Evolutionary conservation across 169 alveolate genomes (phyloP).

Genomic region (Plasmodium sp.): DNA sequence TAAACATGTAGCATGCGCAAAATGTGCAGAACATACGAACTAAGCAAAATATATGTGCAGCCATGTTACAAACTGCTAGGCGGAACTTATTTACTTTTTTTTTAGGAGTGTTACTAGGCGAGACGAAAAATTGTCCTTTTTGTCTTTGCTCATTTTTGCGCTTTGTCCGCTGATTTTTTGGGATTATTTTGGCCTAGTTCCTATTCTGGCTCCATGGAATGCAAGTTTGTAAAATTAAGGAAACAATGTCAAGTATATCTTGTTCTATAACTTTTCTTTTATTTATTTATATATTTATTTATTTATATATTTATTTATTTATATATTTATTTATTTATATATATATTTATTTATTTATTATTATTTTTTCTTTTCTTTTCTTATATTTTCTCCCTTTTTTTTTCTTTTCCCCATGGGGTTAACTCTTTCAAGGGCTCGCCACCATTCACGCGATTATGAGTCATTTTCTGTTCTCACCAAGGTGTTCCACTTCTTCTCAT

Average conservation of each 20-base stretch:
- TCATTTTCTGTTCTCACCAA: not conserved
- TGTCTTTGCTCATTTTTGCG: not conserved
- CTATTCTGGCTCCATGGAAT: not conserved
- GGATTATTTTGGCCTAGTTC: not conserved
- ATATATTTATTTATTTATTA: too few species aligned
- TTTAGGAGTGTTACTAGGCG: not conserved
- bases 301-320: too few species aligned
- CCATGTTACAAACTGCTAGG: not conserved
- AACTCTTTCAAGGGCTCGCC: not conserved
- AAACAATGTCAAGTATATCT: not conserved
- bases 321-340: too few species aligned
- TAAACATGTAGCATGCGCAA: not conserved
- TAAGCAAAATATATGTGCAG: not conserved
- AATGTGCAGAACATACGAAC: not conserved
- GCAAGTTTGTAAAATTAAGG: not conserved
- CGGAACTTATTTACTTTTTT: too few species aligned
- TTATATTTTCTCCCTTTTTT: too few species aligned
- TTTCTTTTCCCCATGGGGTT: not conserved
- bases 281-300: too few species aligned
- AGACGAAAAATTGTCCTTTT: not conserved
- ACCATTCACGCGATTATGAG: not conserved
- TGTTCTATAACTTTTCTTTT: not conserved
- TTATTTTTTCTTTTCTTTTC: too few species aligned
- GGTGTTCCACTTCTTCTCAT: not conserved
- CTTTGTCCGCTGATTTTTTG: not conserved